A percentile compares a stretch with the other conserved stretches of the same genome.
Evolutionary conservation across 2,329 filamentous ascomycete species (phyloP).

Genomic region (Penicillium hesseltinei): DNA sequence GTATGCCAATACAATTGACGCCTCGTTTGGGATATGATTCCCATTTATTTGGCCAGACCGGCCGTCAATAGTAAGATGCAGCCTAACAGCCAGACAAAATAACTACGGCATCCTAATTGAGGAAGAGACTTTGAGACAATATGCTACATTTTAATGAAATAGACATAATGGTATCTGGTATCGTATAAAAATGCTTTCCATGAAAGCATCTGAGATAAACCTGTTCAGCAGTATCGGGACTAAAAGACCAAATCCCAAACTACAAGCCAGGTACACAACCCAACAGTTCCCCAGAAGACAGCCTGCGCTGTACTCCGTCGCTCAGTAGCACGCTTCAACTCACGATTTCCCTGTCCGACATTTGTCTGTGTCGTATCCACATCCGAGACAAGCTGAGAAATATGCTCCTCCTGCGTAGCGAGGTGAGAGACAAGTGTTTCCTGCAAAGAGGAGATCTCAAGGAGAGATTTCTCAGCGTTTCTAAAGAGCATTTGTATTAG

Average conservation of each 20-base stretch:
- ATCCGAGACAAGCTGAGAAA: slow-evolving; percentile 83
- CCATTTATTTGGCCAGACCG: too few relatives aligned
- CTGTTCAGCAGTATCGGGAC: not conserved
- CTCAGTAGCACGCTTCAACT: slow-evolving; percentile 79
- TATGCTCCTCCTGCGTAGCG: slow-evolving; percentile 79
- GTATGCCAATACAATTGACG: too few relatives aligned
- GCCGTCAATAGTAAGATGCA: not conserved
- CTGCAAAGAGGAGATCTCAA: slow-evolving; percentile 92
- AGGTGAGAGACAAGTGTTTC: slow-evolving; percentile 84
- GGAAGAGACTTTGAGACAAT: not conserved
- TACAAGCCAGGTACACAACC: slow-evolving; percentile 70
- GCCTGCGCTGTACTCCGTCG: slow-evolving; percentile 70
- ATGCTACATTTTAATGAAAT: not conserved
- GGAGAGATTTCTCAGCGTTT: slow-evolving; percentile 80
- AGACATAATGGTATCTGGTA: not conserved
- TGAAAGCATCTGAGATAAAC: not conserved
- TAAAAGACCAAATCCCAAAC: slow-evolving; percentile 71
- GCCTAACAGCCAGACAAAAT: not conserved
- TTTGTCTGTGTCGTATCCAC: slow-evolving; percentile 80
- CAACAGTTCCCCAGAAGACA: slow-evolving; percentile 77
- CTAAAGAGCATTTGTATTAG: slow-evolving; percentile 44
- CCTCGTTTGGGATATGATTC: too few relatives aligned
- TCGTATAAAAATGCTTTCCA: not conserved
- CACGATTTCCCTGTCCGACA: slow-evolving; percentile 82
- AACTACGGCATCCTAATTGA: not conserved